Evolutionary conservation across 2,329 filamentous ascomycete genomes (phyloP).

Genomic region (Trichoderma lentiforme): DNA sequence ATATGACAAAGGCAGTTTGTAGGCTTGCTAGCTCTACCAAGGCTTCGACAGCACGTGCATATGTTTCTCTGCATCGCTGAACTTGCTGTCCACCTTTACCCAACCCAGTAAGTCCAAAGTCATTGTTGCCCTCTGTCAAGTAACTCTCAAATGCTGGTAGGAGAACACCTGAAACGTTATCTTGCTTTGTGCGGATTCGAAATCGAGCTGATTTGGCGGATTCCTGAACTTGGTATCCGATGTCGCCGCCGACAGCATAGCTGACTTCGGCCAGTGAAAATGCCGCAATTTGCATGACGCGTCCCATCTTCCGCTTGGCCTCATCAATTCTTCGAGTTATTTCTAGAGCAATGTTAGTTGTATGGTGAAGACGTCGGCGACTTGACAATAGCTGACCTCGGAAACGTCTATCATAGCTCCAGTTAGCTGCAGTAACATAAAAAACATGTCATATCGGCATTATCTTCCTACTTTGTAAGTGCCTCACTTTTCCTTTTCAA

Average conservation of each 20-base stretch:
- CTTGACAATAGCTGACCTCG: conserved; percentile 58
- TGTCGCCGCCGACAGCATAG: conserved; percentile 92
- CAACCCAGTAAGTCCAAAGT: conserved; percentile 92
- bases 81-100: conserved; percentile 98
- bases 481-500: conserved; percentile 98
- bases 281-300: conserved; percentile 98
- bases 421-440: conserved; percentile 8
- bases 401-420: conserved; percentile 63
- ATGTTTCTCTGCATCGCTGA: conserved; percentile 90
- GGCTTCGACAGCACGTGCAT: conserved; percentile 91
- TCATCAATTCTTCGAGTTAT: conserved; percentile 97
- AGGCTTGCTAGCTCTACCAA: conserved; percentile 91
- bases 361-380: neutral
- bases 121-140: conserved; percentile 82
- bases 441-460: neutral
- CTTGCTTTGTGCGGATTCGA: conserved; percentile 89
- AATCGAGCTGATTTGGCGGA: conserved; percentile 91
- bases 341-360: conserved; percentile 50
- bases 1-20: conserved; percentile 94
- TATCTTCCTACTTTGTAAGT: conserved; percentile 74
- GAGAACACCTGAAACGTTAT: conserved; percentile 97
- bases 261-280: conserved; percentile 97
- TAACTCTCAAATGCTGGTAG: conserved; percentile 92
- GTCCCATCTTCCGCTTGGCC: conserved; percentile 98
- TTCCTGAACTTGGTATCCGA: conserved; percentile 96